Evolutionary conservation across 495 filamentous ascomycete genomes (phyloP), one percentile per base, ranked within the genome.

Genomic region (Lasiosphaeris hirsuta): DNA sequence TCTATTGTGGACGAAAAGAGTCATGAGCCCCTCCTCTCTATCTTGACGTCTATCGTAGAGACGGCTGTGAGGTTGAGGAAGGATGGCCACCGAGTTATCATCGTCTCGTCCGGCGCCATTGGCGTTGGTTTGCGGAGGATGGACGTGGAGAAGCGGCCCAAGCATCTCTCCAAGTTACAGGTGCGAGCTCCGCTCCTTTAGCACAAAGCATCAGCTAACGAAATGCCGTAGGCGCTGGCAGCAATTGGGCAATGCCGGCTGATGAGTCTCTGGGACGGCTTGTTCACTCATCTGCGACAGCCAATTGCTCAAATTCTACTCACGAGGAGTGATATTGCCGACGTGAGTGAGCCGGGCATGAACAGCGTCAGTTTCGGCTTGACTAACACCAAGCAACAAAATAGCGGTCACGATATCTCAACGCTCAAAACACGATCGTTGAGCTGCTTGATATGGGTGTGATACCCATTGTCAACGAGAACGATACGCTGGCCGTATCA

Each of bases 381-480:
- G 37, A 34, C 38, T 38, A 4, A 7, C 13, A 19, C 40, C 53
- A 33, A 59, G 23, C 59, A 18, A 65, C 33, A 15, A 7, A 6
- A 9, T 53, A 94, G 88, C 84, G 90, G 58, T 94, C 92, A 37
- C 87, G 96, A 82, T 98, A 97, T 73, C 80, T 90, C 58, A 97
- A 97, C 75, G 94, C 94, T 1, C 90, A 95, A 73, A 97, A 96
- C 65, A 97, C 94, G 1, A 86, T 98, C 60, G 77, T 82, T 37
- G 91, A 96, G 71, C 79, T 98, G 17, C 78, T 98, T 36, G 84
- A 90, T 57, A 96, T 97, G 94, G 90, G 90, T 0, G 92, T 97
- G 10, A 94, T 98, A 58, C 95, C 94, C 2, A 96, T 98, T 60
- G 94, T 98, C 57, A 98, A 98, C 63, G 94, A 98, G 72, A 98